Base-by-base conservation (phyloP, 495 filamentous ascomycete genomes). In the Penicillium malachiteum region DNA sequence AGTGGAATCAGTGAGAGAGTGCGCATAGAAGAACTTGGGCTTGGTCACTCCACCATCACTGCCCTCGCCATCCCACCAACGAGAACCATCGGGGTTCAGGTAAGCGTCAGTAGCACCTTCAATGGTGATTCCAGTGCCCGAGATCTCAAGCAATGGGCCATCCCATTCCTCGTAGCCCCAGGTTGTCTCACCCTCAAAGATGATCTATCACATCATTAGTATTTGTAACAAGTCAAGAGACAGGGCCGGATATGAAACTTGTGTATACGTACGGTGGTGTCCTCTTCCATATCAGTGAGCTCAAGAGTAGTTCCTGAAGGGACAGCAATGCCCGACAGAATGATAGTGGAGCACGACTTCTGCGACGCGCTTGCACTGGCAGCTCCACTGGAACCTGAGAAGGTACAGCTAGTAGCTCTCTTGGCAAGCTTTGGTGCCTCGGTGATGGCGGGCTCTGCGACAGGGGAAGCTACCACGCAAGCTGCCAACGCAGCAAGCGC, bases 1-100 rank as follows among this genome's bases (percentile, higher is more conserved):
- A 14, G 65, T 67, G 0, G 77, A 80, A 1, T 48, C 40, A 40
- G 39, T 69, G 13, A 81, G 64, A 34, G 60, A 56, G 56, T 83
- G 79, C 14, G 77, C 79, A 48, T 76, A 76, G 68, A 84, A 81
- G 68, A 84, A 83, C 68, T 81, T 81, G 37, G 80, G 79, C 72
- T 83, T 84, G 13, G 67, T 80, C 70, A 78, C 79, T 50, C 80
- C 81, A 38, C 81, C 79, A 59, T 81, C 80, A 45, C 63, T 71
- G 21, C 80, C 80, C 60, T 80, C 56, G 44, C 69, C 60, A 59
- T 84, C 81, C 81, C 80, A 84, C 72, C 77, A 82, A 40, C 67
- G 67, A 8, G 72, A 63, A 3, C 46, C 80, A 45, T 74, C 66
- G 13, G 71, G 68, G 57, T 82, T 67, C 14, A 82, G 59, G 12